Evolutionary conservation across 768 basidiomycete species (phyloP).

Genomic region (Boletus pseudo-olivaceus): DNA sequence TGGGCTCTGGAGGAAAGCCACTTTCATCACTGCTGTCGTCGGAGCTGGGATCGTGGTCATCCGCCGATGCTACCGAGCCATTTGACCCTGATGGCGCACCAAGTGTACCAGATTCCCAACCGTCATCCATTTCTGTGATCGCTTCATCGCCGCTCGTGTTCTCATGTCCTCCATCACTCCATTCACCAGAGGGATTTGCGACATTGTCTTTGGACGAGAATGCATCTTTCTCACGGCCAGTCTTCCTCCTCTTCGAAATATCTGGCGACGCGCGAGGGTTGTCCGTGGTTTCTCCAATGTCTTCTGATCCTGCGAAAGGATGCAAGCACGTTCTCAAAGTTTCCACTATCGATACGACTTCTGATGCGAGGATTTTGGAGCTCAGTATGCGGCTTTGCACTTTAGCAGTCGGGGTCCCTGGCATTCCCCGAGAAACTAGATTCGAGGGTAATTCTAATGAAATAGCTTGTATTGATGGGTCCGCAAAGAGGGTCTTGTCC

Average conservation of each 20-base stretch:
- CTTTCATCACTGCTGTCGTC: conserved; percentile 16
- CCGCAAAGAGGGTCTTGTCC: conserved; percentile 53
- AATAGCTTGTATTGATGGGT: conserved; percentile 48
- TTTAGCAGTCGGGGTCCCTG: conserved; percentile 50
- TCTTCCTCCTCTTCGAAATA: conserved; percentile 12
- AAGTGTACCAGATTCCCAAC: conserved; percentile 44
- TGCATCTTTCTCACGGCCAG: neutral
- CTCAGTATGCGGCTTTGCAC: conserved; percentile 72
- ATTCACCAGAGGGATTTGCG: neutral
- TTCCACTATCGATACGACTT: conserved; percentile 49
- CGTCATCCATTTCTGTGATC: conserved; percentile 19
- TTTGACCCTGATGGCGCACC: conserved; percentile 23
- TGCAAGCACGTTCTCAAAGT: conserved; percentile 44
- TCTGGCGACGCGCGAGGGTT: conserved; percentile 9
- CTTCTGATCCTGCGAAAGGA: conserved; percentile 20
- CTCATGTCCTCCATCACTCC: conserved; percentile 26
- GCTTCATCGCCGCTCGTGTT: conserved; percentile 5
- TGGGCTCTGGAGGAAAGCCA: conserved; percentile 11
- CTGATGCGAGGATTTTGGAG: conserved; percentile 66
- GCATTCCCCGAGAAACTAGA: conserved; percentile 31
- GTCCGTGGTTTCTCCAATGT: conserved; percentile 14
- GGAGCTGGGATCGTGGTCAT: conserved; percentile 27
- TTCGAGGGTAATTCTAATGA: conserved; percentile 40
- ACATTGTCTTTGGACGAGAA: conserved; percentile 1
- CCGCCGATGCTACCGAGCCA: conserved; percentile 36